phyloP scores from a whole-genome alignment of 805 yeast species.

The Maudiozyma barnettii region DNA sequence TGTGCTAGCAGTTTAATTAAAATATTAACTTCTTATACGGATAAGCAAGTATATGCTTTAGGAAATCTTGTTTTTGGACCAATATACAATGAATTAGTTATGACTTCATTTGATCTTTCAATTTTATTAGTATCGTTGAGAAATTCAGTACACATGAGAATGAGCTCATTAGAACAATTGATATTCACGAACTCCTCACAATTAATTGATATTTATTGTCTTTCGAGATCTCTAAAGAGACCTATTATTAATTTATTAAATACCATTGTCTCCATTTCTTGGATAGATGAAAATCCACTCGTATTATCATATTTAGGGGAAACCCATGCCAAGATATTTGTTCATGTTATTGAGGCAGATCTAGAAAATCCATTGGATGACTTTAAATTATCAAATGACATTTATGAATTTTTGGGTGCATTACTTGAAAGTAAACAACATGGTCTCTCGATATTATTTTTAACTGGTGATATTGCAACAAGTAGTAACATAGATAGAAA shows the following conservation, averaged over 20 bases:
- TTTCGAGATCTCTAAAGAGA: slow-evolving; percentile 35
- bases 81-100: slow-evolving; percentile 33
- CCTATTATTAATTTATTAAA: slow-evolving; percentile 48
- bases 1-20: slow-evolving; percentile 17
- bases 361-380: slow-evolving; percentile 48
- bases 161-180: slow-evolving; percentile 56
- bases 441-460: slow-evolving; percentile 61
- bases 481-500: slow-evolving; percentile 13
- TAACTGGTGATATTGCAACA: slow-evolving; percentile 43
- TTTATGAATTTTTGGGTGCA: slow-evolving; percentile 58
- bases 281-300: slow-evolving; percentile 62
- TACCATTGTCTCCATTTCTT: slow-evolving; percentile 44
- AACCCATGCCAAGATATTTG: slow-evolving; percentile 48
- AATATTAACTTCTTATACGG: slow-evolving; percentile 11
- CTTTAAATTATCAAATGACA: slow-evolving; percentile 40
- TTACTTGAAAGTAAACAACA: slow-evolving; percentile 66
- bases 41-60: slow-evolving; percentile 18
- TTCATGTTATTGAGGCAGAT: slow-evolving; percentile 52
- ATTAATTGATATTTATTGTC: slow-evolving; percentile 48
- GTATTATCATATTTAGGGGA: slow-evolving; percentile 71
- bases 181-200: slow-evolving; percentile 48
- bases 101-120: slow-evolving; percentile 45
- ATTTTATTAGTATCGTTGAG: slow-evolving; percentile 50
- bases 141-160: slow-evolving; percentile 36
- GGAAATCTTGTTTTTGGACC: slow-evolving; percentile 26